Conservation (phyloP, 1,284 basidiomycete genomes). For the Athelia sp. region DNA sequence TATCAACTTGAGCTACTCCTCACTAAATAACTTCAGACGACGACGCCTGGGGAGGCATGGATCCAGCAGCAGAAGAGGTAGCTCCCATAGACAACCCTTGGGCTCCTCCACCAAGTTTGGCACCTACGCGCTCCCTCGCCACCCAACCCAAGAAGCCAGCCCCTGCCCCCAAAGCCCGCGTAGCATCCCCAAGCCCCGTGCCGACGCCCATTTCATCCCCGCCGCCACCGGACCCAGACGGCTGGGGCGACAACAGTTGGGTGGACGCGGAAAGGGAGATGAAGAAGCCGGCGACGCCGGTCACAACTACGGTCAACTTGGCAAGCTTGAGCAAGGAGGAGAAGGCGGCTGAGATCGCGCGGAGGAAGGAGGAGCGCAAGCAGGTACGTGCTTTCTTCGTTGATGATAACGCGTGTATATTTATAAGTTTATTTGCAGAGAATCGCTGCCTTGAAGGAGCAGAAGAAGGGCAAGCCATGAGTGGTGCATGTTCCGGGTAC, state of each 20-base stretch:
- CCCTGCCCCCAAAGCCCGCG: conserved; percentile 13
- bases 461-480: conserved; percentile 40
- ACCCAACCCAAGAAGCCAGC: conserved; percentile 8
- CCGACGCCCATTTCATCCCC: conserved; percentile 21
- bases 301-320: conserved; percentile 34
- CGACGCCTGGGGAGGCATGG: conserved; percentile 1
- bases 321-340: conserved; percentile 75
- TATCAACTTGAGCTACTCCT: no score
- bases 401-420: background rate
- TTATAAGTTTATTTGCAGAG: conserved; percentile 34
- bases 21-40: background rate
- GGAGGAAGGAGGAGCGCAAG: conserved; percentile 84
- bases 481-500: no score
- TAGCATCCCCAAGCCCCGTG: background rate
- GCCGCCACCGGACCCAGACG: conserved; percentile 6
- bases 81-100: no score
- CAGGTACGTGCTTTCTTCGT: conserved; percentile 41
- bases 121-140: background rate
- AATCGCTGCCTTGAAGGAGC: conserved; percentile 66
- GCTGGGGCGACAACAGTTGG: conserved; percentile 7
- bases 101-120: background rate
- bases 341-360: conserved; percentile 83
- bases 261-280: conserved; percentile 6
- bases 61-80: no score
- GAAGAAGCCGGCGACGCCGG: conserved; percentile 14